Evolutionary conservation across 768 basidiomycete genomes (phyloP), one percentile per base, ranked within the genome.

Genomic region (Tremella mesenterica): DNA sequence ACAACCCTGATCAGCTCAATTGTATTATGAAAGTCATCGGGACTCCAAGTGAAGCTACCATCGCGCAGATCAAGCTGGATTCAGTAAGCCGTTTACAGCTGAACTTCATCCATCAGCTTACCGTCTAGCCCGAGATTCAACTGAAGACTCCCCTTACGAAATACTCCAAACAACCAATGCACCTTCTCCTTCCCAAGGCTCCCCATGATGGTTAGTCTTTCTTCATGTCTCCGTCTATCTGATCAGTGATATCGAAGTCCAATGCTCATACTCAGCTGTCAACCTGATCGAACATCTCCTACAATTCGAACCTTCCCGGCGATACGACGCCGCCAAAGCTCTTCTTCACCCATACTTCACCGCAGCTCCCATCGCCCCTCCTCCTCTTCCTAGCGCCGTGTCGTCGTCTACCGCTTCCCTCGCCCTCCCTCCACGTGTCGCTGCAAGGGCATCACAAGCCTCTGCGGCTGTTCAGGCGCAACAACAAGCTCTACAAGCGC

Each of bases 1-100:
- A 97, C 72, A 96, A 96, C 67, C 86, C 91, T 60, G 95, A 99
- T 73, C 95, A 99, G 71, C 78, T 99, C n/a, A 79, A 90, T 41
- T 90, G 93, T 65, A 99, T 99, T 69, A 92, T 97, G 84, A 81
- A 91, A 65, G 88, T 97, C 45, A 82, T 97, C 54, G 95, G 95
- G 13, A 97, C 93, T 0, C 95, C 95, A 2, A 84, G 86, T 53
- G 89, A 96, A 46, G 80, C 83, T 16, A 85, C 86, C 23, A 79
- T 97, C 46, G 80, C 85, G 58, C 89, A 95, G 74, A 92, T 97
- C 73, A 80, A 81, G 38, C 83, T 82, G 39, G 91, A 99, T 74
- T 88, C 89, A 48, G 92, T 92, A 65, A 48, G 86, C 75, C 31
- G 13, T 21, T 21, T 14, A n/a, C n/a, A n/a, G n/a, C n/a, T n/a